Percentiles rank a stretch among this genome's conserved stretches.
These are phyloP conservation scores for Gypsophila paniculata DNA, from an alignment of 179 eudicot species.

Conservation along the genomic window DNA sequence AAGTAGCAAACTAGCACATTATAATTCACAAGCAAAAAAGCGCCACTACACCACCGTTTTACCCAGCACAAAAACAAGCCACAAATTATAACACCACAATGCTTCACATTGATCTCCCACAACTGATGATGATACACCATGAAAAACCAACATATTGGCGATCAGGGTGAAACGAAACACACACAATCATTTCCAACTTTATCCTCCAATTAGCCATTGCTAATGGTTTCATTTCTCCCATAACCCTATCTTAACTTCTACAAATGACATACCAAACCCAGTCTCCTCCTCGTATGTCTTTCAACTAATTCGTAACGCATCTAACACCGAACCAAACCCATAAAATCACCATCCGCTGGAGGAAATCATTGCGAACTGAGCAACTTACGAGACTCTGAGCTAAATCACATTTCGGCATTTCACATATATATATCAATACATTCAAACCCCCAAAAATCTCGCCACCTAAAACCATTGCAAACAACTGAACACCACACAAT, in stretches of 20 bases:
- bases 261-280: background rate
- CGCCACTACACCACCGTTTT: background rate
- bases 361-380: no score
- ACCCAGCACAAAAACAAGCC: background rate
- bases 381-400: no score
- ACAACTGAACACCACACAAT: background rate
- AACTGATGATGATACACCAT: background rate
- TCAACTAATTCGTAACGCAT: background rate
- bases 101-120: background rate
- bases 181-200: background rate
- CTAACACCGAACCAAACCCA: background rate
- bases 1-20: background rate
- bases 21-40: background rate
- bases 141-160: background rate
- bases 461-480: background rate
- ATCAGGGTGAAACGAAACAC: background rate
- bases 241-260: background rate
- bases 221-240: no score
- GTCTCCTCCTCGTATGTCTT: background rate
- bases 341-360: background rate
- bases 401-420: background rate
- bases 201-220: background rate
- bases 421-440: background rate
- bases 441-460: background rate
- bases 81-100: background rate